Conservation (phyloP, 1,139 yeast genomes). For the Suhomyces ambrosiae region DNA sequence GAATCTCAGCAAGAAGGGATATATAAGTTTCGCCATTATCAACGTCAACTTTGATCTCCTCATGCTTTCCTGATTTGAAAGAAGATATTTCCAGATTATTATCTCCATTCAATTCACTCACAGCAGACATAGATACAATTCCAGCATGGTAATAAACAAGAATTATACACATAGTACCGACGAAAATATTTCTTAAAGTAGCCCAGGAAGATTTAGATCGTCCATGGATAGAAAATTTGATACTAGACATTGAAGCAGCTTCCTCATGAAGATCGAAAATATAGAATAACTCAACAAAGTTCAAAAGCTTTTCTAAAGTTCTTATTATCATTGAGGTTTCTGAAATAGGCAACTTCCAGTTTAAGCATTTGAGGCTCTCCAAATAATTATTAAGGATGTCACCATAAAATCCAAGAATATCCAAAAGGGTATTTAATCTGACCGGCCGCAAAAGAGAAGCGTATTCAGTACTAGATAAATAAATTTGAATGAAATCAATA, state of each 20-base stretch:
- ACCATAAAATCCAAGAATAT: constrained; percentile 49
- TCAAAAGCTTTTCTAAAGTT: constrained; percentile 22
- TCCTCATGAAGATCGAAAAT: constrained; percentile 53
- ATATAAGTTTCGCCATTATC: not conserved
- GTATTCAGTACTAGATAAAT: constrained; percentile 30
- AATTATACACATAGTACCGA: constrained; percentile 43
- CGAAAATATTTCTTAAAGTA: constrained; percentile 55
- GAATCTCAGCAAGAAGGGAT: constrained; percentile 38
- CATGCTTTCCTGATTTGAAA: too few species aligned
- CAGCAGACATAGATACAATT: too few species aligned
- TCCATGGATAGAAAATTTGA: constrained; percentile 31
- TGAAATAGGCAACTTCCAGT: constrained; percentile 26
- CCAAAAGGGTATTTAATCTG: constrained; percentile 24
- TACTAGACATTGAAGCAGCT: constrained; percentile 43
- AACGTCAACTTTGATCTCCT: too few species aligned
- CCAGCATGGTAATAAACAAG: constrained; percentile 33
- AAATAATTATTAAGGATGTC: constrained; percentile 35
- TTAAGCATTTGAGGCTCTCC: constrained; percentile 22
- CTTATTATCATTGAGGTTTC: not conserved
- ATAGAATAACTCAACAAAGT: constrained; percentile 44
- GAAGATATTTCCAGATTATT: too few species aligned
- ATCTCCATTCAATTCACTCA: too few species aligned
- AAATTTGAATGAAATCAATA: constrained; percentile 42
- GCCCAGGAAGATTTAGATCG: constrained; percentile 36
- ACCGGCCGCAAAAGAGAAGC: constrained; percentile 9